Conservation (phyloP, 2,329 filamentous ascomycete genomes). For the Lecanicillium sp. region DNA sequence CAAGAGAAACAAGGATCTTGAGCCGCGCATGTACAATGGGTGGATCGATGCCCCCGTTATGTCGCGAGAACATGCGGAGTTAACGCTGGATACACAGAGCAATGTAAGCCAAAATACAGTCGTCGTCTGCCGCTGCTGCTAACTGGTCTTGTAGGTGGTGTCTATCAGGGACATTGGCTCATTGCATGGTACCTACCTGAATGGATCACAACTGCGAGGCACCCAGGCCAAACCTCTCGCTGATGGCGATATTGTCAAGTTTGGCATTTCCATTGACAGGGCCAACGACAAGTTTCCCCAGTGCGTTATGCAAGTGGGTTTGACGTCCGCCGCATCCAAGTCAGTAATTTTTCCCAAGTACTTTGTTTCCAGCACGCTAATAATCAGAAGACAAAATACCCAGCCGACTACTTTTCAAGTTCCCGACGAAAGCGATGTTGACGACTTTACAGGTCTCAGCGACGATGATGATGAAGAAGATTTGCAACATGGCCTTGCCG, state of each 20-base stretch:
- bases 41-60: constrained; percentile 68
- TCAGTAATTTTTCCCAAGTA: background rate
- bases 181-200: constrained; percentile 46
- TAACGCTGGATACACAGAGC: constrained; percentile 34
- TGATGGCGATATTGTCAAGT: constrained; percentile 24
- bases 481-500: background rate
- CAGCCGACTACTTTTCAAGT: constrained; percentile 30
- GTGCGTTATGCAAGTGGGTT: constrained; percentile 25
- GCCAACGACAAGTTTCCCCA: constrained; percentile 27
- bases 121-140: constrained; percentile 5
- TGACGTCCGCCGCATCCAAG: background rate
- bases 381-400: constrained; percentile 13
- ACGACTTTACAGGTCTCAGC: constrained; percentile 20
- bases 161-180: constrained; percentile 39
- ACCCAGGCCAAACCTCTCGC: constrained; percentile 13
- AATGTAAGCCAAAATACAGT: constrained; percentile 30
- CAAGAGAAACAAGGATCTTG: constrained; percentile 25
- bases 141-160: constrained; percentile 30
- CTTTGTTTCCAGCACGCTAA: background rate
- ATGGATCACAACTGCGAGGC: constrained; percentile 18
- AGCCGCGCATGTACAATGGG: constrained; percentile 43
- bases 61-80: constrained; percentile 58
- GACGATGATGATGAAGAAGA: constrained; percentile 13
- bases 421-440: constrained; percentile 32
- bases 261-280: constrained; percentile 28